These are phyloP conservation scores for Tripidium arundinaceum DNA, from an alignment of 202 grass and related monocot genomes.

Conservation along the genomic window DNA sequence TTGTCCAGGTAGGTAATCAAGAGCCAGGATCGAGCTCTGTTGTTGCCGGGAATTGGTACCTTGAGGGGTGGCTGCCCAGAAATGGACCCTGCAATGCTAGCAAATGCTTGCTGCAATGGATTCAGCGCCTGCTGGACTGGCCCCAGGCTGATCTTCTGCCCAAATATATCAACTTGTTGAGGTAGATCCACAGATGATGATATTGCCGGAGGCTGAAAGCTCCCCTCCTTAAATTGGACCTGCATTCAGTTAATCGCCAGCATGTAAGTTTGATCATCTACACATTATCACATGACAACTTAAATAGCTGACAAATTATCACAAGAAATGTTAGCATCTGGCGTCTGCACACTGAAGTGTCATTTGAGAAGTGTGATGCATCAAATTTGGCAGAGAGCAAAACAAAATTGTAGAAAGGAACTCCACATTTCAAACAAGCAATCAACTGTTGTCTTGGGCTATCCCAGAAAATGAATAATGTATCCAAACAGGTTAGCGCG, in stretches of 20 bases:
- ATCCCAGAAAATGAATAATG: background rate
- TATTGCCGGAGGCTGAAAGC: too few species aligned
- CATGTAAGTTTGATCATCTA: slow-evolving; percentile 19
- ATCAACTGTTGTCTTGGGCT: background rate
- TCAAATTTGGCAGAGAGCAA: background rate
- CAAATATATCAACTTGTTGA: too few species aligned
- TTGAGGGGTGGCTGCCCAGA: too few species aligned
- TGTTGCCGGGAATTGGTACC: slow-evolving; percentile 59
- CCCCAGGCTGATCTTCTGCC: too few species aligned
- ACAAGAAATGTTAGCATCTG: background rate
- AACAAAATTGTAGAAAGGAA: background rate
- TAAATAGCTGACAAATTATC: background rate
- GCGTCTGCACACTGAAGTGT: background rate
- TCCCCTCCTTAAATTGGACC: too few species aligned
- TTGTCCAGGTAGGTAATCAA: slow-evolving; percentile 89
- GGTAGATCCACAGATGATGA: too few species aligned
- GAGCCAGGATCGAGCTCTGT: slow-evolving; percentile 66
- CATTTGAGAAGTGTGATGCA: background rate
- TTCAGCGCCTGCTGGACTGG: too few species aligned
- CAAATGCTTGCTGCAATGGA: too few species aligned
- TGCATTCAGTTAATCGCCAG: too few species aligned
- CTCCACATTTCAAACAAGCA: background rate
- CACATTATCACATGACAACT: background rate
- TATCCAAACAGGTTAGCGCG: background rate
- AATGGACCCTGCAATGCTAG: too few species aligned